phyloP scores from a whole-genome alignment of 306 rosid species.

The Malus sylvestris region DNA sequence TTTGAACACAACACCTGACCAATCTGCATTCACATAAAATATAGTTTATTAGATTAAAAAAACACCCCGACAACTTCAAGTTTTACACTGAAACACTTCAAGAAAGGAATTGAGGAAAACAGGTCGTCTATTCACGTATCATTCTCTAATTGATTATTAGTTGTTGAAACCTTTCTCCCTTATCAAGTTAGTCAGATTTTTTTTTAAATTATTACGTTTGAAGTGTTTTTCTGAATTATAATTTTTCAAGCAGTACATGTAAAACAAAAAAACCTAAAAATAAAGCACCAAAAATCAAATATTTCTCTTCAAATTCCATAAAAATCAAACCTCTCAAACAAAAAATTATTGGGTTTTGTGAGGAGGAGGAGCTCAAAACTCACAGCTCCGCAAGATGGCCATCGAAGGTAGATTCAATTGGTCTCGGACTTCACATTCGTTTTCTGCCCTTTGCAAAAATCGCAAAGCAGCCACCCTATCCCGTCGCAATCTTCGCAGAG shows the following conservation, averaged over 20 bases:
- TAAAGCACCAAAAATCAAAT: neutral
- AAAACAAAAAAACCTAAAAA: neutral
- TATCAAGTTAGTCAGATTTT: no score
- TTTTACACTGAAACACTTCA: no score
- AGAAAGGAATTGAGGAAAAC: no score
- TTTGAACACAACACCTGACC: conserved; percentile 69
- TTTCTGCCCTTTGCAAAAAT: conserved; percentile 75
- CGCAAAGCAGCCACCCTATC: conserved; percentile 78
- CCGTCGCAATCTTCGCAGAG: conserved; percentile 73
- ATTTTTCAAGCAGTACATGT: neutral
- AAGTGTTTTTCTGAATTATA: neutral
- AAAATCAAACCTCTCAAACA: neutral
- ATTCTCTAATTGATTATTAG: no score
- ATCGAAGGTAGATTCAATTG: conserved; percentile 73
- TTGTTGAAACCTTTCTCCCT: no score
- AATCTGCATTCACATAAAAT: conserved; percentile 35
- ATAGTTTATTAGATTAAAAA: neutral
- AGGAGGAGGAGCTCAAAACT: conserved; percentile 11
- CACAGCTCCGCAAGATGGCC: conserved; percentile 90
- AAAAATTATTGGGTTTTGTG: neutral
- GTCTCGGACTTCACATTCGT: conserved; percentile 66
- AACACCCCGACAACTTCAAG: neutral
- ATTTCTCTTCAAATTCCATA: neutral
- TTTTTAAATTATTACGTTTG: no score
- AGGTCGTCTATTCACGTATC: no score